Evolutionary conservation across 495 filamentous ascomycete genomes (phyloP).

Genomic region (Hypoxylon crocopeplum): DNA sequence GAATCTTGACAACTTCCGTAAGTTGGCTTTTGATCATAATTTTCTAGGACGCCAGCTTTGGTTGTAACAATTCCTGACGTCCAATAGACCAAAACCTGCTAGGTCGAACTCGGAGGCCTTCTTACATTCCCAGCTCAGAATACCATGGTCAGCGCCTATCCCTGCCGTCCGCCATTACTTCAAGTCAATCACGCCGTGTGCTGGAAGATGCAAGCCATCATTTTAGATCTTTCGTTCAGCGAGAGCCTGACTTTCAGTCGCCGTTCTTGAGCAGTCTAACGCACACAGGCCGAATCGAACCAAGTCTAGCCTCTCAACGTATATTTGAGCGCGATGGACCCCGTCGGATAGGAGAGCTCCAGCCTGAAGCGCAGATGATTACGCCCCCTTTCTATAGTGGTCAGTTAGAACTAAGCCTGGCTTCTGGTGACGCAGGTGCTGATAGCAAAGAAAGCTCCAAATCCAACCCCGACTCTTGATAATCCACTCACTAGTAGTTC

Average conservation of each 20-base stretch:
- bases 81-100: constrained; percentile 23
- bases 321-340: constrained; percentile 8
- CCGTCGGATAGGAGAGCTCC: constrained; percentile 35
- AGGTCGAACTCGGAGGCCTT: constrained; percentile 7
- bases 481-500: constrained; percentile 40
- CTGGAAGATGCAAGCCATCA: constrained; percentile 40
- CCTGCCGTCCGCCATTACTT: constrained; percentile 13
- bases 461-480: constrained; percentile 20
- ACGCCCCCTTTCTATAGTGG: constrained; percentile 43
- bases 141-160: constrained; percentile 27
- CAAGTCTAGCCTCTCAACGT: constrained; percentile 14
- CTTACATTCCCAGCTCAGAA: constrained; percentile 1
- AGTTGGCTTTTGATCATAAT: too few species aligned
- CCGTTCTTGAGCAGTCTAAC: constrained; percentile 15
- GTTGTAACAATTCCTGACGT: not conserved
- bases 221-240: constrained; percentile 19
- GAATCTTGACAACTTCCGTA: constrained; percentile 46
- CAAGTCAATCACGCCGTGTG: constrained; percentile 26
- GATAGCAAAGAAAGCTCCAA: constrained; percentile 23
- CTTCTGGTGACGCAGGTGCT: constrained; percentile 6
- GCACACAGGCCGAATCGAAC: constrained; percentile 1
- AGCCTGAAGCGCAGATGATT: constrained; percentile 36
- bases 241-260: constrained; percentile 7
- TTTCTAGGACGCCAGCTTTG: not conserved
- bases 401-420: constrained; percentile 22